Base-by-base conservation (phyloP, 768 basidiomycete species). In the Mycena metata region DNA sequence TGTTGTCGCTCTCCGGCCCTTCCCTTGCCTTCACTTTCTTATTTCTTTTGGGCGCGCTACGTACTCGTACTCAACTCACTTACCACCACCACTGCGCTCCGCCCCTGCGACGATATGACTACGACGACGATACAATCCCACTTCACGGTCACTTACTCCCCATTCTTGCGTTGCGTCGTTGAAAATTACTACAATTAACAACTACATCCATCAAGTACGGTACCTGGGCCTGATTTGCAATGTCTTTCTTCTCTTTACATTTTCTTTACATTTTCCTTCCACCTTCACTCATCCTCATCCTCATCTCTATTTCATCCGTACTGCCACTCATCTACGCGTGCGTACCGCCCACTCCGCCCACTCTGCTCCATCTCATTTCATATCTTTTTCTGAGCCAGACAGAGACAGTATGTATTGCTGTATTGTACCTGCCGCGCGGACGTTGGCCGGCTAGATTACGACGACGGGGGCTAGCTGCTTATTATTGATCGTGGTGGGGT, bases 141-240 rank as follows among this genome's bases (percentile, higher is more conserved):
- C 30, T 30, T 30, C 30, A 30, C 30, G 30, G 30, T 30, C 30
- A 30, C 30, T 30, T 6, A 30, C 41, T n/a, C 39, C 8, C 60
- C 50, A 50, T 45, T 58, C 51, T 62, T 67, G 60, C 62, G 60
- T 67, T 65, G 58, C 30, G 30, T 30, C 30, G 30, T 30, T 30
- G 30, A 6, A 67, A 72, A 66, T n/a, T n/a, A n/a, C n/a, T n/a
- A n/a, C n/a, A 69, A 61, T 62, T 66, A 54, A 11, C 50, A 64
- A 30, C 30, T 30, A 30, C 30, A 30, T 30, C 39, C 64, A 61
- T 62, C 64, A 56, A 54, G 66, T 69, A 67, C 49, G 47, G 60
- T 49, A 69, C 66, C 64, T n/a, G n/a, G n/a, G n/a, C n/a, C n/a
- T 50, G 63, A 63, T 58, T 69, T 71, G 67, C 68, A 72, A 57